phyloP scores from a whole-genome alignment of 768 basidiomycete species.

The Lactarius akahatsu region DNA sequence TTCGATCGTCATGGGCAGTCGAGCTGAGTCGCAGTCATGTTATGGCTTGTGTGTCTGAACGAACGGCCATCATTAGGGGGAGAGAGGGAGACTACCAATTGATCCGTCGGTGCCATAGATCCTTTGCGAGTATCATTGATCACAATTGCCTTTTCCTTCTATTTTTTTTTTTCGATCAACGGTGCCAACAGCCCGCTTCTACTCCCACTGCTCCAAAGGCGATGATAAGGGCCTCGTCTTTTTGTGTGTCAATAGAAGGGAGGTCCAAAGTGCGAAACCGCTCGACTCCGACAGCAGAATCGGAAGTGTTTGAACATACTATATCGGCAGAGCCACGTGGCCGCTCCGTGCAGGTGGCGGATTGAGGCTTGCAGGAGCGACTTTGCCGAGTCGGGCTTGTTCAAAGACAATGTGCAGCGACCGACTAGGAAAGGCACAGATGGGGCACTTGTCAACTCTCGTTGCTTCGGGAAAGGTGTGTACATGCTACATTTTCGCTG shows the following conservation, averaged over 20 bases:
- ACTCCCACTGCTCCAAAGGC: constrained; percentile 12
- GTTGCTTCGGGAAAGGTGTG: constrained; percentile 9
- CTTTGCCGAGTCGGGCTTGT: constrained; percentile 26
- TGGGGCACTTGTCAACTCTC: constrained; percentile 24
- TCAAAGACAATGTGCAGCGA: constrained; percentile 22
- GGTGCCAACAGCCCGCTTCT: constrained; percentile 25
- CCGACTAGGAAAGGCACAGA: constrained; percentile 15
- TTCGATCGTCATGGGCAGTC: constrained; percentile 14
- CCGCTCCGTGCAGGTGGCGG: constrained; percentile 10
- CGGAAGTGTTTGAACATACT: constrained; percentile 22
- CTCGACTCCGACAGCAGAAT: constrained; percentile 24
- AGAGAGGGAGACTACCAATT: not conserved
- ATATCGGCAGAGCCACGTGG: constrained; percentile 28
- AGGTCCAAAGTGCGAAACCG: constrained; percentile 16
- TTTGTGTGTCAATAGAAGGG: constrained; percentile 25
- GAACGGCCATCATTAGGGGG: constrained; percentile 14
- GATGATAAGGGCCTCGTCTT: constrained; percentile 23
- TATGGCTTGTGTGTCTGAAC: constrained; percentile 10
- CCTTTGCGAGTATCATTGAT: constrained; percentile 19
- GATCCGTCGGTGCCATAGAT: constrained; percentile 14
- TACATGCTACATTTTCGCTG: constrained; percentile 7
- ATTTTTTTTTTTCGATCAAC: constrained; percentile 25
- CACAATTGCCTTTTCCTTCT: constrained; percentile 13
- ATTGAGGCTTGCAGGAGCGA: constrained; percentile 6
- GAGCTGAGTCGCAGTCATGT: constrained; percentile 19